Percentiles rank a stretch among this genome's conserved stretches.
These are phyloP conservation scores for Suillus discolor DNA, from an alignment of 768 basidiomycete genomes.

Conservation along the genomic window DNA sequence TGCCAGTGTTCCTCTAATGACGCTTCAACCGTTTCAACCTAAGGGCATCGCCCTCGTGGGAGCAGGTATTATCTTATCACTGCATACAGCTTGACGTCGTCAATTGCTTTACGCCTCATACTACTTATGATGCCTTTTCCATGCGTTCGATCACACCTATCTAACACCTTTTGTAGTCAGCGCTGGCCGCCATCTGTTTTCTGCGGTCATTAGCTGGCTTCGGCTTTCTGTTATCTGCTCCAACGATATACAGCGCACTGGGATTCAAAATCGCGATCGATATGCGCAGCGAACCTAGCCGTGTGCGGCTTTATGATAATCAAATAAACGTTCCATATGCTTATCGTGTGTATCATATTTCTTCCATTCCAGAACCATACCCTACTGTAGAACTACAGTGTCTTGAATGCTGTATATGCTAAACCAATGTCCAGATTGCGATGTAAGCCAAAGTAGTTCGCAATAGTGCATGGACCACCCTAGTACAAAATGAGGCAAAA, in stretches of 20 bases:
- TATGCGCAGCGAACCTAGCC: slow-evolving; percentile 30
- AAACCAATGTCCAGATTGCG: slow-evolving; percentile 8
- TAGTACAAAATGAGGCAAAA: background rate
- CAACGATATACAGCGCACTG: slow-evolving; percentile 62
- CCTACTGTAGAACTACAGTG: background rate
- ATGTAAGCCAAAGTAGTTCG: background rate
- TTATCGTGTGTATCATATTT: background rate
- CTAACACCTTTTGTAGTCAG: slow-evolving; percentile 32
- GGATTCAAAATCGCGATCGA: slow-evolving; percentile 12
- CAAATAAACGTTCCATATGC: background rate
- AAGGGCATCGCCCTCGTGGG: slow-evolving; percentile 65
- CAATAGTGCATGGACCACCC: background rate
- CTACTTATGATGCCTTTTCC: slow-evolving; percentile 57
- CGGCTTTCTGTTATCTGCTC: slow-evolving; percentile 78
- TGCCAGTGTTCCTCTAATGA: slow-evolving; percentile 4
- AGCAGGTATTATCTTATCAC: slow-evolving; percentile 62
- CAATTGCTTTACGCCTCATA: slow-evolving; percentile 65
- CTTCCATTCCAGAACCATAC: background rate
- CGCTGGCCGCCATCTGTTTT: slow-evolving; percentile 64
- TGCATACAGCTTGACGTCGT: slow-evolving; percentile 68
- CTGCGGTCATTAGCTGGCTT: slow-evolving; percentile 71
- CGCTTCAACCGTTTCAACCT: too few species aligned
- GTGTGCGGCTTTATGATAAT: background rate
- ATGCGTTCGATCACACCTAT: background rate
- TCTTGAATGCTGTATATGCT: background rate